These are phyloP conservation scores for Neurospora sublineolata DNA, from an alignment of 495 filamentous ascomycete species.

Conservation along the genomic window DNA sequence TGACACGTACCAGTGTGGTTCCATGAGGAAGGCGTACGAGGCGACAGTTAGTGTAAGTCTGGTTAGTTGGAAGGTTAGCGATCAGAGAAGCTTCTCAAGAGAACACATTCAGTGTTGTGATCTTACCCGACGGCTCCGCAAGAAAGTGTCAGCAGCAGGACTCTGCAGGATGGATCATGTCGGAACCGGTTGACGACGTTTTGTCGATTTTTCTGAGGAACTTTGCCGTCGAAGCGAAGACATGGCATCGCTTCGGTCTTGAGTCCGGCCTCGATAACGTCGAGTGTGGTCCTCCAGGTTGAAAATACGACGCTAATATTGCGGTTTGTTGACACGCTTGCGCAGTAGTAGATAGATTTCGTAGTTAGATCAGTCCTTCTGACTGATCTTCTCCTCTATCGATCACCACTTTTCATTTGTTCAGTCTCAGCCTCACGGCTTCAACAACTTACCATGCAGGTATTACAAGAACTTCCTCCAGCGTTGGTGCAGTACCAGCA, in stretches of 20 bases:
- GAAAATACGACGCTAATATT: constrained; percentile 39
- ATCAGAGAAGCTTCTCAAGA: background rate
- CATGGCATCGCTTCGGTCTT: constrained; percentile 16
- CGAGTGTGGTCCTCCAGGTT: constrained; percentile 33
- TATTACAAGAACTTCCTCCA: background rate
- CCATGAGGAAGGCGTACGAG: constrained; percentile 31
- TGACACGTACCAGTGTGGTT: constrained; percentile 23
- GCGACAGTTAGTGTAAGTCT: constrained; percentile 28
- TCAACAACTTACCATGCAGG: background rate
- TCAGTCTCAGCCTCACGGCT: no score
- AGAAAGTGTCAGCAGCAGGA: constrained; percentile 28
- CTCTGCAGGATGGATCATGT: constrained; percentile 16
- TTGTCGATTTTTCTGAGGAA: constrained; percentile 25
- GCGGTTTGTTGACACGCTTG: no score
- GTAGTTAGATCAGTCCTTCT: no score
- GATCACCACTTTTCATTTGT: no score
- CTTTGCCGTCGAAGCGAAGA: constrained; percentile 34
- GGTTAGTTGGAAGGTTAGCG: background rate
- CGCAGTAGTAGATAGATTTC: no score
- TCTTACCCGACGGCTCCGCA: constrained; percentile 34
- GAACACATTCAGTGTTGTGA: background rate
- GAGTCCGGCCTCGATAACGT: constrained; percentile 26
- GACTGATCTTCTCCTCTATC: no score
- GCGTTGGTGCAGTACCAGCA: background rate
- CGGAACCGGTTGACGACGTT: constrained; percentile 22